A percentile compares a stretch with the other conserved stretches of the same genome.
Conservation (phyloP, 176 grass and related monocot genomes). For the Elymus sibiricus region DNA sequence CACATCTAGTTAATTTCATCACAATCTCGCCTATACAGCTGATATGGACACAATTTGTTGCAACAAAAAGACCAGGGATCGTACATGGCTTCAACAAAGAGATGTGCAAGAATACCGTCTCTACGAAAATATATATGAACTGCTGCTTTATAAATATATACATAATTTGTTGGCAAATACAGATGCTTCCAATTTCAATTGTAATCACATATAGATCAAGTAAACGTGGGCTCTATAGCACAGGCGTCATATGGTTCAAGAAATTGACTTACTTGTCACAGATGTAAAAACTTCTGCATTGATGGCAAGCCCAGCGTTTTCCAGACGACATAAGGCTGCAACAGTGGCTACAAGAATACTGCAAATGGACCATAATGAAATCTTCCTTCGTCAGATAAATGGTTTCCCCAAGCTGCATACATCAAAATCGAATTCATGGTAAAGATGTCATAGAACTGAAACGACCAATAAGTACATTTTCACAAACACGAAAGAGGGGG, state of each 20-base stretch:
- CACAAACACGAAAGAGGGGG: neutral
- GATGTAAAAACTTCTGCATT: conserved; percentile 85
- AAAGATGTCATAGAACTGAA: conserved; percentile 11
- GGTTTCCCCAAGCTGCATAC: conserved; percentile 83
- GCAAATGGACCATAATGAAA: conserved; percentile 99
- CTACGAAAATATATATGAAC: no score
- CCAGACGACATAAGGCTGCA: conserved; percentile 84
- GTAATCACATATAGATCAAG: neutral
- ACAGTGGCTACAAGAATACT: conserved; percentile 84
- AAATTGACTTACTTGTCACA: conserved; percentile 80
- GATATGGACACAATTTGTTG: neutral
- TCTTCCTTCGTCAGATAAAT: conserved; percentile 97
- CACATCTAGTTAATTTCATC: neutral
- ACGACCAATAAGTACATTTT: conserved; percentile 11
- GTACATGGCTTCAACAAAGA: neutral
- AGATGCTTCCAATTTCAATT: neutral
- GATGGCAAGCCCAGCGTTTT: conserved; percentile 84
- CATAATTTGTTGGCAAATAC: neutral
- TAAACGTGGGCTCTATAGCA: neutral
- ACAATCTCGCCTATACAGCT: neutral
- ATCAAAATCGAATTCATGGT: conserved; percentile 42
- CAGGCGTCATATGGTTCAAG: neutral
- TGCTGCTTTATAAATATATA: neutral
- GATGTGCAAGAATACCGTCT: neutral
- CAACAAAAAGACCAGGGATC: neutral